phyloP scores from a whole-genome alignment of 1,284 basidiomycete species.

The Bjerkandera adusta region DNA sequence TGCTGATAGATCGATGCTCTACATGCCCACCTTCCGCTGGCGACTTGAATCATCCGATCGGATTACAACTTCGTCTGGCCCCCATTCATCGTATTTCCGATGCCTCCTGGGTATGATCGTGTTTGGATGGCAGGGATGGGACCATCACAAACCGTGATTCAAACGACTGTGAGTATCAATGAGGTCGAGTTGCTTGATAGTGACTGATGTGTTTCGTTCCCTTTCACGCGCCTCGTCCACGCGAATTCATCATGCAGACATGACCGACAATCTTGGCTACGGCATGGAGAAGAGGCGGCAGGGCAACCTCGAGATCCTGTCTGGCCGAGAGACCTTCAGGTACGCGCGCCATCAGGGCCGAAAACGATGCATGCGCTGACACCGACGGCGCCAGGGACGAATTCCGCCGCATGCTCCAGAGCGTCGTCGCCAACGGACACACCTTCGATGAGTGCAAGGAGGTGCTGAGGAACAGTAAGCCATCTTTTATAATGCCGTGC shows the following conservation, averaged over 20 bases:
- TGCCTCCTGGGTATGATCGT: too few species aligned
- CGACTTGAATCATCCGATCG: too few species aligned
- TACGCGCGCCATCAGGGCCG: slow-evolving; percentile 31
- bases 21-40: too few species aligned
- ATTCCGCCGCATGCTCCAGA: slow-evolving; percentile 79
- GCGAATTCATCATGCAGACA: slow-evolving; percentile 40
- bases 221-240: background rate
- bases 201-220: background rate
- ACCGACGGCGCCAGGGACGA: slow-evolving; percentile 62
- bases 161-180: slow-evolving; percentile 73
- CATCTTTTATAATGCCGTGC: too few species aligned
- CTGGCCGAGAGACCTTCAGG: slow-evolving; percentile 70
- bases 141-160: slow-evolving; percentile 90
- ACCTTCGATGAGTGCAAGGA: slow-evolving; percentile 82
- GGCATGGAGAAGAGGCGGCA: slow-evolving; percentile 66
- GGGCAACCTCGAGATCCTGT: slow-evolving; percentile 71
- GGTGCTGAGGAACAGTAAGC: slow-evolving; percentile 47
- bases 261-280: slow-evolving; percentile 79
- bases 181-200: background rate
- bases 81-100: too few species aligned
- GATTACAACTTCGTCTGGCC: too few species aligned
- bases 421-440: slow-evolving; percentile 61
- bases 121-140: slow-evolving; percentile 67
- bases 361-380: background rate
- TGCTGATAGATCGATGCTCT: too few species aligned